Base-by-base conservation (phyloP, 331 rosid species). In the Malus hybrid region DNA sequence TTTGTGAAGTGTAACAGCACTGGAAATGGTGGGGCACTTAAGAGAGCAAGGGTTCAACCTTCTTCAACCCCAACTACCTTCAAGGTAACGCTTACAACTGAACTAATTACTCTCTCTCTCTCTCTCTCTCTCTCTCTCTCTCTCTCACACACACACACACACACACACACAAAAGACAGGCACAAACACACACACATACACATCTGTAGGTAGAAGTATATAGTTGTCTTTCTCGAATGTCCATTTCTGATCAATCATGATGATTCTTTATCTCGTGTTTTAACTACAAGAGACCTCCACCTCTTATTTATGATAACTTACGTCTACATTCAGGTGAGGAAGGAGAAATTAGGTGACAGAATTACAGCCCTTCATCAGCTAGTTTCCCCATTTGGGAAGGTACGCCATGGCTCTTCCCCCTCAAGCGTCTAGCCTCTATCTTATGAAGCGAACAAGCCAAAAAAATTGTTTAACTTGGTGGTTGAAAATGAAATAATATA, bases 331-430 rank as follows among this genome's bases (percentile, higher is more conserved):
- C 90, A 95, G 98, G 99, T 92, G 70, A 86, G 99, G 90, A 95
- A 95, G 93, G 99, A 95, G 87, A 95, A 95, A 88, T 86, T 95
- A 80, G 99, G 99, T 73, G 99, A 92, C 82, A 95, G 98, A 92
- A 88, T 92, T 77, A 90, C 99, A 31, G 84, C 96, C 31, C 99
- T 95, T 82, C 99, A 95, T 87, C 99, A 95, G 84, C 87, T 95
- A 7, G 99, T 95, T 87, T 95, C 99, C 76, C 98, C 98, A 77
- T 95, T 95, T 82, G 99, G 99, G 75, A 95, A 92, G 99, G 98
- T 92, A 88, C 34, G 9, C 54, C 63, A 15, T 12, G 15, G 42
- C 22, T 62, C 36, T 61, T 12, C 67, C 4, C 56, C 56, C 56
- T 39, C 46, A 39, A 39, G 12, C 46, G 46, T 50, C 56, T 50